phyloP scores from a whole-genome alignment of 73 alveolate species.

The Paraurostyla sp. region DNA sequence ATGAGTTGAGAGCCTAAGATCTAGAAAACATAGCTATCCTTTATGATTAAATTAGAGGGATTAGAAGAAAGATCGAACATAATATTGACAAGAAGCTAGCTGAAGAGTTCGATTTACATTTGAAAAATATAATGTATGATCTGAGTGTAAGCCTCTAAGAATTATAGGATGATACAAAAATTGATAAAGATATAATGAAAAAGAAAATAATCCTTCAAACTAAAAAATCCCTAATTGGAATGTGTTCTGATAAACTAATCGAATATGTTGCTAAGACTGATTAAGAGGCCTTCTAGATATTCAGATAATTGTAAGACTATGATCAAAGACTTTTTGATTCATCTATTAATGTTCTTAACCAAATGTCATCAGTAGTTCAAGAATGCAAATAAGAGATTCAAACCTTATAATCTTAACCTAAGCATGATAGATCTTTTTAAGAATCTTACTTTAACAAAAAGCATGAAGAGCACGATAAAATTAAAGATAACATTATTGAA shows the following conservation, averaged over 20 bases:
- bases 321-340: constrained; percentile 13
- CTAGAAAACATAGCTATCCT: constrained; percentile 83
- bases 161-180: not conserved
- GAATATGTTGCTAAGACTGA: constrained; percentile 51
- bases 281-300: not conserved
- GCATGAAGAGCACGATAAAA: constrained; percentile 48
- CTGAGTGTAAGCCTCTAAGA: constrained; percentile 61
- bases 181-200: constrained; percentile 27
- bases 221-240: constrained; percentile 26
- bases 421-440: not conserved
- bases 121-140: constrained; percentile 78
- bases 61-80: constrained; percentile 69
- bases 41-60: constrained; percentile 79
- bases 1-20: constrained; percentile 67
- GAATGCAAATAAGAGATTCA: too few species aligned
- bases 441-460: constrained; percentile 18
- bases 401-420: too few species aligned
- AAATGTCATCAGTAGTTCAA: not conserved
- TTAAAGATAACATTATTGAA: constrained; percentile 36
- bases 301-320: not conserved
- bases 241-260: constrained; percentile 32
- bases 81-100: constrained; percentile 79
- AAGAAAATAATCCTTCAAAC: constrained; percentile 43
- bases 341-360: not conserved
- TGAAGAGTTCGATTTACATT: constrained; percentile 81